Base-by-base conservation (phyloP, 371 early-diverging fungal species). In the Mucor ambiguus region DNA sequence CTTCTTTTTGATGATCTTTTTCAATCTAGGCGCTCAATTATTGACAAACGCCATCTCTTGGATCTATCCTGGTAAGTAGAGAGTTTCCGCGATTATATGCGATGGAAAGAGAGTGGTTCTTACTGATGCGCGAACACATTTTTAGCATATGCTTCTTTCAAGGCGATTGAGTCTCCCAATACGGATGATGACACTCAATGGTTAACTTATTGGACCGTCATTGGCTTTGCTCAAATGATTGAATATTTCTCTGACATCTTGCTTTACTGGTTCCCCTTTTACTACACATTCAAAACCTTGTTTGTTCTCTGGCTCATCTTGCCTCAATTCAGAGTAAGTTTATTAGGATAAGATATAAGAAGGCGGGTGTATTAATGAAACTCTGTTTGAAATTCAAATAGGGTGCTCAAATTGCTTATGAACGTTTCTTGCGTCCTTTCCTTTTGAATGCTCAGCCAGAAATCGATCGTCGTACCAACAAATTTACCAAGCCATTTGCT, bases 11-110 rank as follows among this genome's bases (percentile, higher is more conserved):
- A 84, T 96, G 74, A 89, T 96, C 71, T 91, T 96, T 75, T 92
- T 98, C 76, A 95, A 98, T 79, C 68, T 95, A 65, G 95, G 90
- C 56, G 94, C 90, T 32, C 77, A 85, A 56, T 78, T 94, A n/a
- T 73, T 93, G 56, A 93, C 94, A 61, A 93, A 92, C 80, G 63
- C 90, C 65, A 77, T 96, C 30, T 95, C 96, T 10, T 97, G 93
- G 84, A 83, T 89, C 22, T 97, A 96, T 82, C 95, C 97, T 60
- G 84, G 83, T 83, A 81, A 60, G 71, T 70, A 33, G 33, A 33
- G 4, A 1, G 24, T 59, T 33, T 37, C n/a, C 35, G 32, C 11
- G n/a, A 46, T 18, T n/a, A 44, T 2, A 14, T 18, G 60, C 24
- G 37, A 26, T 29, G 26, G 16, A 28, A 38, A 5, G 54, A 38